Base-by-base conservation (phyloP, 148 eudicot species). In the Amaranthus palmeri region DNA sequence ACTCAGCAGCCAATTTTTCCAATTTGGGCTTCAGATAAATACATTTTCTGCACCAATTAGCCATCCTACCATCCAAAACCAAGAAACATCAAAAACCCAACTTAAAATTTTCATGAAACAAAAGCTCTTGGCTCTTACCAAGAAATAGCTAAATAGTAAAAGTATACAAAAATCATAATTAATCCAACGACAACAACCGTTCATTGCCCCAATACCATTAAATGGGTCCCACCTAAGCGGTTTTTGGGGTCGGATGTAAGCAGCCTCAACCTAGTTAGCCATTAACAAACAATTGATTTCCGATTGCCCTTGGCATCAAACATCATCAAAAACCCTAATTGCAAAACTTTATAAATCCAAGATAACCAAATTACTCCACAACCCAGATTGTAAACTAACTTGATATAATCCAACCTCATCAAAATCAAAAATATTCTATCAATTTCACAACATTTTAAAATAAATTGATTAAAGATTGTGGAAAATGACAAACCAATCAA, bases 41-140 rank as follows among this genome's bases (percentile, higher is more conserved):
- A 86, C 98, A 93, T 83, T 93, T 93, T 70, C 98, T 82, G 86
- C 98, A 93, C 98, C 98, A 91, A 42, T 87, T 72, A 62, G 92
- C 96, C 91, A 86, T 88, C 96, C 93, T 88, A 75, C 73, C 60
- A 54, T 78, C 72, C 79, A 75, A 71, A 13, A 57, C 65, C 3
- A 56, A 61, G 1, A 46, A 68, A 55, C n/a, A 58, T 6, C 51
- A 54, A 44, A 52, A 61, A 10, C 18, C 46, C 44, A 68, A 17
- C 54, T 49, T 18, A 69, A 50, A 47, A 63, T 55, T 4, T 55
- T 49, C 69, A 60, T 56, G 7, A 45, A 10, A 49, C 0, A 25
- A 56, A 64, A 54, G 0, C n/a, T n/a, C n/a, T n/a, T n/a, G n/a
- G 15, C 5, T 0, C n/a, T 45, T 3, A 46, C 44, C 41, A 8